Evolutionary conservation across 1,284 basidiomycete genomes (phyloP), one percentile per base, ranked within the genome.

Genomic region (Pseudozyma sp.): DNA sequence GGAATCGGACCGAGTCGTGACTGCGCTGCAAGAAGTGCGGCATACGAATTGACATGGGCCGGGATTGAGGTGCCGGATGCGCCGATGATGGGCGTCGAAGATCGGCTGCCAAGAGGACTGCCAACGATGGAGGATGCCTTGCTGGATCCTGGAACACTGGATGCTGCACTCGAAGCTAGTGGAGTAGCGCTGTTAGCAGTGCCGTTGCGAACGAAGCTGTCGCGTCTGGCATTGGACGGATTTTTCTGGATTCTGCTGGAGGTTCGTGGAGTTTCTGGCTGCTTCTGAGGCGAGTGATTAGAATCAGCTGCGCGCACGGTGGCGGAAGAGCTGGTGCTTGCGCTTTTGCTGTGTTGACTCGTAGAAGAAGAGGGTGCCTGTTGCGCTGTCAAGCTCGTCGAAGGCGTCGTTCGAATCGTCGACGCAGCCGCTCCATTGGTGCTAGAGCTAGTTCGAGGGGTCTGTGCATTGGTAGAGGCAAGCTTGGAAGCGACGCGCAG

Each of bases 21-120:
- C 51, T 76, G 68, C 16, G 73, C 73, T 34, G 73, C 73, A 10
- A 76, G 59, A 18, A 76, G 39, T n/a, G 73, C 68, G 1, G 73
- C 73, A 34, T 76, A 76, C 4, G 73, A 76, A 48, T 76, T 70
- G 44, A 71, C 67, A 34, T 76, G 73, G 16, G 73, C 60, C 2
- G 73, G 73, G 2, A 76, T 67, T n/a, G 62, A 54, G 5, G 43
- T 51, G 2, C 63, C 67, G 5, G 68, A 61, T 5, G 63, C 63
- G 34, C 68, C 67, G 3, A 75, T 38, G 49, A 67, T 63, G 14
- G 72, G 72, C 2, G 67, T 75, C 1, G 68, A 66, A 6, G 72
- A 66, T 39, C 72, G 68, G 40, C 72, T 75, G 48, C 59, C 53
- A 7, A 59, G 63, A 18, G 72, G 72, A 35, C 56, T 70, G 11